Percentiles rank a stretch among this genome's conserved stretches.
These are phyloP conservation scores for Hibiscus mutabilis DNA, from an alignment of 345 rosid genomes.

Conservation along the genomic window DNA sequence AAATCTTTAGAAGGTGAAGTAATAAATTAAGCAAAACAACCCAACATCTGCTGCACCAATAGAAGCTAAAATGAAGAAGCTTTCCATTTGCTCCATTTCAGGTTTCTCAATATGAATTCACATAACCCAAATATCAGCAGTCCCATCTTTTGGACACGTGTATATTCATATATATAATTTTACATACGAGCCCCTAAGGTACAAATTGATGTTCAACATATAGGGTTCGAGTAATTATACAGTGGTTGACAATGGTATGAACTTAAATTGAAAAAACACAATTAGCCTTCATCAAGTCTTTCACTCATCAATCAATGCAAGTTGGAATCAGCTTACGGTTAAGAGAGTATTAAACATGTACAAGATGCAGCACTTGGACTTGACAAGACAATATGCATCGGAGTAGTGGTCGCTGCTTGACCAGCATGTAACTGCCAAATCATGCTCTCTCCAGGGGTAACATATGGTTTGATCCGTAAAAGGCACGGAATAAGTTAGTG, in stretches of 20 bases:
- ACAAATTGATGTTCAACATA: slow-evolving; percentile 2
- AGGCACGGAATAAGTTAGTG: slow-evolving; percentile 13
- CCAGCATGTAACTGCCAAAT: background rate
- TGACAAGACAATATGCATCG: slow-evolving; percentile 1
- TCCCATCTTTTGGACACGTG: slow-evolving; percentile 1
- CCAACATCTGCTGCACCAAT: background rate
- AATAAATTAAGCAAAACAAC: background rate
- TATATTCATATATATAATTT: background rate
- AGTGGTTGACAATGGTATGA: background rate
- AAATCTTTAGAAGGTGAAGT: no score
- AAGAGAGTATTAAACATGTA: slow-evolving; percentile 18
- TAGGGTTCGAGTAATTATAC: background rate
- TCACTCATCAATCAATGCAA: slow-evolving; percentile 7
- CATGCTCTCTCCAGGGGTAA: slow-evolving; percentile 4
- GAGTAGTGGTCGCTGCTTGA: background rate
- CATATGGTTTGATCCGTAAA: background rate
- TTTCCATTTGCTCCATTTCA: background rate
- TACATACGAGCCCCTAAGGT: background rate
- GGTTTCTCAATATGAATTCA: background rate
- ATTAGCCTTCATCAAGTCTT: slow-evolving; percentile 5
- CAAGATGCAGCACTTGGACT: slow-evolving; percentile 16
- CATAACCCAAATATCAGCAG: background rate
- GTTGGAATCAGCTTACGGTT: slow-evolving; percentile 21
- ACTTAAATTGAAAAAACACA: slow-evolving; percentile 1
- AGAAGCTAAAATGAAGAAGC: background rate